Evolutionary conservation across 169 alveolate species (phyloP).

Genomic region (Cryptosporidium ubiquitum): DNA sequence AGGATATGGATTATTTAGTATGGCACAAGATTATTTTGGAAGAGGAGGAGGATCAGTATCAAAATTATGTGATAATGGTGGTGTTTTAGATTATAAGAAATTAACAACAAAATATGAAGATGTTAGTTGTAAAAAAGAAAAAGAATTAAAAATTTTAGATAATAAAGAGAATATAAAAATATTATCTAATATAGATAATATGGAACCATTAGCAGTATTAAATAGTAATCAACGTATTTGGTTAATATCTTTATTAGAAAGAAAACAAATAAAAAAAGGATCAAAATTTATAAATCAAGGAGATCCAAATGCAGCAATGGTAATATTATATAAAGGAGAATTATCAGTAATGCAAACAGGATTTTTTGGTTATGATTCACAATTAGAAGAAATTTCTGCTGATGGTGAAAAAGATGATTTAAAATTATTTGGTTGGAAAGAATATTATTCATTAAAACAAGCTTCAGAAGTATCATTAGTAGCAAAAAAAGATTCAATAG

Average conservation of each 20-base stretch:
- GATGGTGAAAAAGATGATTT: background rate
- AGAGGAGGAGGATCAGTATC: slow-evolving; percentile 51
- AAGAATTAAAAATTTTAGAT: background rate
- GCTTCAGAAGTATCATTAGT: slow-evolving; percentile 33
- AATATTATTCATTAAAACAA: slow-evolving; percentile 29
- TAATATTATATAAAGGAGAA: slow-evolving; percentile 30
- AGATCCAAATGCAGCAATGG: slow-evolving; percentile 52
- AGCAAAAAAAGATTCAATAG: slow-evolving; percentile 7
- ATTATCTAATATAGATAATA: slow-evolving; percentile 5
- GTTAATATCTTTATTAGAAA: slow-evolving; percentile 31
- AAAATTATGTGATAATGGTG: background rate
- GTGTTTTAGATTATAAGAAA: slow-evolving; percentile 4
- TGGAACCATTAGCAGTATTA: slow-evolving; percentile 42
- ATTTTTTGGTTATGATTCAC: slow-evolving; percentile 62
- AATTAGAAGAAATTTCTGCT: slow-evolving; percentile 21
- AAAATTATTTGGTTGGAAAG: slow-evolving; percentile 47
- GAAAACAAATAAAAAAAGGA: slow-evolving; percentile 21
- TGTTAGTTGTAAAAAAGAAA: slow-evolving; percentile 1
- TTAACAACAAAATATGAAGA: slow-evolving; percentile 30
- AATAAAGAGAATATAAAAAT: background rate
- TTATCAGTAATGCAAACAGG: slow-evolving; percentile 62
- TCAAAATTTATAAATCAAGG: slow-evolving; percentile 52
- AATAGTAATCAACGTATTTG: slow-evolving; percentile 43
- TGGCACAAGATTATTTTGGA: slow-evolving; percentile 69
- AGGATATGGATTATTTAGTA: slow-evolving; percentile 41